Base-by-base conservation (phyloP, 2,329 filamentous ascomycete species). In the Fusarium poae region DNA sequence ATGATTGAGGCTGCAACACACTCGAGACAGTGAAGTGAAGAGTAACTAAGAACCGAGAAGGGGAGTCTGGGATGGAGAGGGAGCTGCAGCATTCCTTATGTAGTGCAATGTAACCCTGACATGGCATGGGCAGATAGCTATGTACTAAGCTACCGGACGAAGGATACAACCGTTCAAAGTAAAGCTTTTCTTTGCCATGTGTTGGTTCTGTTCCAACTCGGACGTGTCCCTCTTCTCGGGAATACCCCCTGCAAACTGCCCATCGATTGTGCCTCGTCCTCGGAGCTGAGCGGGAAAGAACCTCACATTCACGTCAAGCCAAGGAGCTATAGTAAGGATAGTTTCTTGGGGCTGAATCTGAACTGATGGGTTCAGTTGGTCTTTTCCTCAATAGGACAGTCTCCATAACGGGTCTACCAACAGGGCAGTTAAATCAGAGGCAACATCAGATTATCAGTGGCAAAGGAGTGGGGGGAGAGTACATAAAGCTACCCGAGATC, bases 401-500 rank as follows among this genome's bases (percentile, higher is more conserved):
- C 44, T 44, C 56, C 64, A 65, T 44, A 67, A 40, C 34, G 57
- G 37, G 40, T 43, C 59, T 25, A 45, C 43, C 43, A 45, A 30
- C 43, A 45, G n/a, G 43, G 20, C n/a, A 20, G 25, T 45, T 12
- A 27, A 43, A 43, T 6, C 21, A 43, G 43, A 39, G 10, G 32
- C 44, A 27, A 25, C 44, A 57, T 67, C 62, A 62, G 43, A 58
- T 70, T 55, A 56, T 30, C 52, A 60, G 62, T 64, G 67, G 62
- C 67, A 48, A 60, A 35, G 34, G 46, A 54, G 62, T 70, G 62
- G 62, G 59, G 61, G 62, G 15, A 34, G 23, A 46, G 30, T 8
- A n/a, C n/a, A n/a, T n/a, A 16, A 61, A 44, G 20, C 25, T 43
- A 58, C 49, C 66, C 66, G 62, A 69, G 59, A 65, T 68, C 59